phyloP scores from a whole-genome alignment of 2,329 filamentous ascomycete species.

The Xylaria sp. region DNA sequence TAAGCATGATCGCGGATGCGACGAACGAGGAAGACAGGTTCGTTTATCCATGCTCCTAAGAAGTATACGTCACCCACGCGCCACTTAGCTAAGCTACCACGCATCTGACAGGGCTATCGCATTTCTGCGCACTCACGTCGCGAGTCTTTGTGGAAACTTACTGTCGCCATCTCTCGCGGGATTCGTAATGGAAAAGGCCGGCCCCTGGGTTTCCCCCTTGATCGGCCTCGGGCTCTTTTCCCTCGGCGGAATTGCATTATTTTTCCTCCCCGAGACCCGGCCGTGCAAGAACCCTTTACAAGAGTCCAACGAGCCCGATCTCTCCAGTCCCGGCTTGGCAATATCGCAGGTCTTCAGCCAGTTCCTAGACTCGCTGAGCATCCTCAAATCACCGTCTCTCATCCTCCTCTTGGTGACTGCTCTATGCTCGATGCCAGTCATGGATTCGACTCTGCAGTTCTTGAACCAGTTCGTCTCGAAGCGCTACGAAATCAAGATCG shows the following conservation, averaged over 20 bases:
- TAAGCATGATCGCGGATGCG: slow-evolving; percentile 53
- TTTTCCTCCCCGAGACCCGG: slow-evolving; percentile 49
- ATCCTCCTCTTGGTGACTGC: slow-evolving; percentile 42
- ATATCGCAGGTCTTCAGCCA: slow-evolving; percentile 29
- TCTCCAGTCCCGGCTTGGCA: slow-evolving; percentile 24
- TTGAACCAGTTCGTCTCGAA: slow-evolving; percentile 51
- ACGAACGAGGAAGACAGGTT: slow-evolving; percentile 40
- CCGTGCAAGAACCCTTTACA: slow-evolving; percentile 1
- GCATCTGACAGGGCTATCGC: slow-evolving; percentile 49
- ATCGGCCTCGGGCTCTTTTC: slow-evolving; percentile 38
- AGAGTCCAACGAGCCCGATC: slow-evolving; percentile 11
- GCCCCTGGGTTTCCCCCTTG: slow-evolving; percentile 46
- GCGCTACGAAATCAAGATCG: slow-evolving; percentile 47
- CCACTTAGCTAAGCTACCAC: slow-evolving; percentile 10
- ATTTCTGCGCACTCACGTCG: slow-evolving; percentile 64
- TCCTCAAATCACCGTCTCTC: slow-evolving; percentile 44
- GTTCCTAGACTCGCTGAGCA: slow-evolving; percentile 46
- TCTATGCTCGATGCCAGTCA: slow-evolving; percentile 39
- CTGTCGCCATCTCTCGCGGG: slow-evolving; percentile 46
- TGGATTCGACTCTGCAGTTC: slow-evolving; percentile 41
- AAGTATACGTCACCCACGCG: not conserved
- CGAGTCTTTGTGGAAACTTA: slow-evolving; percentile 59
- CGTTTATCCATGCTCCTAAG: slow-evolving; percentile 6
- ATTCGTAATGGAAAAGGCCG: slow-evolving; percentile 46
- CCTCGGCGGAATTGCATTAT: slow-evolving; percentile 36